Conservation (phyloP, 495 filamentous ascomycete species). For the Acidiella bohemica region DNA sequence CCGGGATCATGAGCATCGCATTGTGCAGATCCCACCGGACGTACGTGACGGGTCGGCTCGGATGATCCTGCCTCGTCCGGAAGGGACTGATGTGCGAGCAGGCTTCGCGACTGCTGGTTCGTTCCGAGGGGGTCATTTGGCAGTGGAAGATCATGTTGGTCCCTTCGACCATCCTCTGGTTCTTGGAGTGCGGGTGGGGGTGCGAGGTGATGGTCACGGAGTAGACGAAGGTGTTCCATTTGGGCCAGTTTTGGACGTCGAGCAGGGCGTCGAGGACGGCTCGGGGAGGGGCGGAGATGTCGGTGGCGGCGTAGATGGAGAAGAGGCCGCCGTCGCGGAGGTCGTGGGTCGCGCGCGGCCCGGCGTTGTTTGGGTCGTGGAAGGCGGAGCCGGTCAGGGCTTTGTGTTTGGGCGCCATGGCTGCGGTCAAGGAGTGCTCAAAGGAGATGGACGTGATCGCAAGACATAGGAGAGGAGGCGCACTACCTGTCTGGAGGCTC, state of each 20-base stretch:
- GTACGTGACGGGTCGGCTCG: conserved; percentile 2
- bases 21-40: conserved; percentile 16
- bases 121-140: background rate
- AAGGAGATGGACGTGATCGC: no score
- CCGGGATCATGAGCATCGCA: conserved; percentile 7
- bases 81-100: conserved; percentile 4
- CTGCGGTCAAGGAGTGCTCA: no score
- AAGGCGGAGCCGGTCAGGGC: no score
- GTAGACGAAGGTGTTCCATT: conserved; percentile 21
- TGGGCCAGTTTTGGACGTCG: conserved; percentile 5
- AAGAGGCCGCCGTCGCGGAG: conserved; percentile 15
- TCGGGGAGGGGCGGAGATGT: conserved; percentile 13
- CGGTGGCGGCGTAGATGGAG: conserved; percentile 13
- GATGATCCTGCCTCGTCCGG: conserved; percentile 1
- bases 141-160: conserved; percentile 16
- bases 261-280: conserved; percentile 12
- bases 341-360: conserved; percentile 6
- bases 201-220: conserved; percentile 9
- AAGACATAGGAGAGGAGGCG: no score
- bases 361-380: conserved; percentile 9
- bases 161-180: conserved; percentile 10
- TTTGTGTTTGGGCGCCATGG: no score
- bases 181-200: conserved; percentile 2
- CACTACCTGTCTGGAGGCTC: no score
- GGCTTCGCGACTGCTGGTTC: background rate